Percentiles rank a stretch among this genome's conserved stretches.
These are phyloP conservation scores for Solanum medicagineum DNA, from an alignment of 257 asterid species.

Conservation along the genomic window DNA sequence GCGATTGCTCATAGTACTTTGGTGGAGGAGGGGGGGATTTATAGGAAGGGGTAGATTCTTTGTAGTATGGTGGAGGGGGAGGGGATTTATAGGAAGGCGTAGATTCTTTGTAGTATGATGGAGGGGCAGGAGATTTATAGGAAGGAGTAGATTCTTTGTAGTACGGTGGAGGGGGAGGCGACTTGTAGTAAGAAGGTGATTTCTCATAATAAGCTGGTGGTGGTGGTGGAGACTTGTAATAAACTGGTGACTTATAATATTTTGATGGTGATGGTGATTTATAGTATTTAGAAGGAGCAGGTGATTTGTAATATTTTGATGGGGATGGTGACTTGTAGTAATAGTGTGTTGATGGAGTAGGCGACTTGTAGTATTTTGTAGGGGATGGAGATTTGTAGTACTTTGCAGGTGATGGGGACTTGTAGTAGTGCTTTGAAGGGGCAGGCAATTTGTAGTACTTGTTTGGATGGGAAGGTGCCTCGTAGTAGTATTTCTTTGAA, in stretches of 20 bases:
- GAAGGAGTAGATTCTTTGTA: neutral
- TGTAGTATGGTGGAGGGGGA: neutral
- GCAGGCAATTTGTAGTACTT: no score
- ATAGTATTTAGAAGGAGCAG: neutral
- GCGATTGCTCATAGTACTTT: neutral
- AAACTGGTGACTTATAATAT: no score
- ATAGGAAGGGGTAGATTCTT: neutral
- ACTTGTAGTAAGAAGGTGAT: neutral
- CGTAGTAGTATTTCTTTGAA: neutral
- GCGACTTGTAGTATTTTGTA: neutral
- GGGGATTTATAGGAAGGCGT: neutral
- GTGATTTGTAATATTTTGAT: neutral
- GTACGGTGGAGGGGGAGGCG: neutral
- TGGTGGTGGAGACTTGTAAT: neutral
- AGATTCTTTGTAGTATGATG: neutral
- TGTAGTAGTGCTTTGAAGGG: no score
- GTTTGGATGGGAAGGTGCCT: neutral
- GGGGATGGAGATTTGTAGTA: neutral
- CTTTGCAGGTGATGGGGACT: no score
- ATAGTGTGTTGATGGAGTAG: neutral
- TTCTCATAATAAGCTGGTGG: neutral
- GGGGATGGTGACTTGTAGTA: neutral
- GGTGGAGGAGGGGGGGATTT: neutral
- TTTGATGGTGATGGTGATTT: no score
- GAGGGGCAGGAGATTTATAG: neutral